Percentiles rank a stretch among this genome's conserved stretches.
phyloP scores from a whole-genome alignment of 1,139 yeast genomes.

The Kazachstania sp. region DNA sequence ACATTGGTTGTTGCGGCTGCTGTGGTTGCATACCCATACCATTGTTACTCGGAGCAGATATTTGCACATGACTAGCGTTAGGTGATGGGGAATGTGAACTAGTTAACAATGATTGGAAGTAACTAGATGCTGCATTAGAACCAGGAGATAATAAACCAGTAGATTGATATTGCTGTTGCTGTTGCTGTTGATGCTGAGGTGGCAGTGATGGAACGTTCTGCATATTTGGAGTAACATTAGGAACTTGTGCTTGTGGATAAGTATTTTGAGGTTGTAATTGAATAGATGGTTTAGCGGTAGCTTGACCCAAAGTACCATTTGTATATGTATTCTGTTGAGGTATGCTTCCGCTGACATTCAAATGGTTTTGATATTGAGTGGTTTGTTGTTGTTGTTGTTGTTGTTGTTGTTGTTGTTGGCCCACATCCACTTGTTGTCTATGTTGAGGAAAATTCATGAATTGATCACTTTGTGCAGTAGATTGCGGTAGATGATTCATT shows the following conservation, averaged over 20 bases:
- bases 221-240: neutral
- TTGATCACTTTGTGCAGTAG: slow-evolving; percentile 5
- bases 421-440: slow-evolving; percentile 2
- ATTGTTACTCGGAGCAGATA: slow-evolving; percentile 1
- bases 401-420: slow-evolving; percentile 4
- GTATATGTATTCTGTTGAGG: slow-evolving; percentile 2
- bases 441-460: slow-evolving; percentile 10
- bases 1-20: neutral
- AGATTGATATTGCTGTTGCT: neutral
- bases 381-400: neutral
- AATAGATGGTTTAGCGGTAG: neutral
- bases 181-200: slow-evolving; percentile 14
- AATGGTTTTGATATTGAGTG: neutral
- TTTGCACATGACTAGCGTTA: slow-evolving; percentile 14
- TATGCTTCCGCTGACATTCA: neutral
- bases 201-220: neutral
- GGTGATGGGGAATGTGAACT: slow-evolving; percentile 22
- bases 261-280: slow-evolving; percentile 6
- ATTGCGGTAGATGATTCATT: neutral
- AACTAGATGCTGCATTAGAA: slow-evolving; percentile 19
- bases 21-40: neutral
- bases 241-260: neutral
- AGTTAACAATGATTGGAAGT: slow-evolving; percentile 19
- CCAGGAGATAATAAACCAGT: slow-evolving; percentile 14
- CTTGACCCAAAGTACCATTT: neutral